Evolutionary conservation across 2,329 filamentous ascomycete species (phyloP).

Genomic region (Fusarium caatingaense): DNA sequence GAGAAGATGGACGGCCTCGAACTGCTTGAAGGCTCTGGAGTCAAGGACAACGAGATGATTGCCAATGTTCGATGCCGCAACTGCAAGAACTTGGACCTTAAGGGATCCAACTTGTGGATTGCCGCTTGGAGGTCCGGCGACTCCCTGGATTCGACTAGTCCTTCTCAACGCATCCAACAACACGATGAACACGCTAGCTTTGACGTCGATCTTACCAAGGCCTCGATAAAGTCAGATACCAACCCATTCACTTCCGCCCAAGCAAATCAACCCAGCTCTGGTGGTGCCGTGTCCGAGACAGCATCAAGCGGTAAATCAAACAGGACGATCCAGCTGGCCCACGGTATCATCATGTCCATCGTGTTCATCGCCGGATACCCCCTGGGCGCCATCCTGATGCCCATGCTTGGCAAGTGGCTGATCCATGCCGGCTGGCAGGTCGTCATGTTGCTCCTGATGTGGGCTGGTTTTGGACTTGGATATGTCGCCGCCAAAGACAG

Average conservation of each 20-base stretch:
- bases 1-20: slow-evolving; percentile 58
- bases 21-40: slow-evolving; percentile 69
- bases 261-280: slow-evolving; percentile 10
- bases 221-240: slow-evolving; percentile 58
- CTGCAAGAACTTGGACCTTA: slow-evolving; percentile 61
- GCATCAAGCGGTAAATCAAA: slow-evolving; percentile 23
- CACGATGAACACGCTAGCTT: slow-evolving; percentile 61
- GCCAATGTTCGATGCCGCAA: slow-evolving; percentile 69
- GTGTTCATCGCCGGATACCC: slow-evolving; percentile 70
- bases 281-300: slow-evolving; percentile 26
- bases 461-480: slow-evolving; percentile 69
- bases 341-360: slow-evolving; percentile 71
- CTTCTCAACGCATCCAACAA: slow-evolving; percentile 52
- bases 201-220: slow-evolving; percentile 61
- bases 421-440: slow-evolving; percentile 69
- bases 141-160: slow-evolving; percentile 58
- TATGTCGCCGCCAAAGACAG: slow-evolving; percentile 58
- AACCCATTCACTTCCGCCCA: slow-evolving; percentile 61
- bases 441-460: slow-evolving; percentile 66
- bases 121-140: slow-evolving; percentile 64
- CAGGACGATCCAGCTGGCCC: slow-evolving; percentile 54
- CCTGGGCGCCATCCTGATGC: slow-evolving; percentile 69
- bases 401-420: slow-evolving; percentile 66
- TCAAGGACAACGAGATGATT: slow-evolving; percentile 63
- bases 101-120: slow-evolving; percentile 61